These are phyloP conservation scores for Euptelea pleiosperma DNA, from an alignment of 164 flowering plant species.

Conservation along the genomic window DNA sequence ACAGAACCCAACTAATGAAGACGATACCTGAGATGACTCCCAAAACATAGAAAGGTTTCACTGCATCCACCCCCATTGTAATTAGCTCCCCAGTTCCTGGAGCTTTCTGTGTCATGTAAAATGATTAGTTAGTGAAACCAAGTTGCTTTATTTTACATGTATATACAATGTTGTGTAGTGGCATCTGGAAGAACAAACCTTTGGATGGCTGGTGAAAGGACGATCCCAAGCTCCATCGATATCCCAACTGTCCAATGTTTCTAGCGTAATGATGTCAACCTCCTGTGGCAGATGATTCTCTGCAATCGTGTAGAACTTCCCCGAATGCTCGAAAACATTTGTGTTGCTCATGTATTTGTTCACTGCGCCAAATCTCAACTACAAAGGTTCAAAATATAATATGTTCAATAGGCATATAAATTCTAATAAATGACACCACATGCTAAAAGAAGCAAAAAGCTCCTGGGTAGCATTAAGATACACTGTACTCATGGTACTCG, in stretches of 20 bases:
- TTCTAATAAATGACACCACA: no score
- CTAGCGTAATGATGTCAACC: constrained; percentile 36
- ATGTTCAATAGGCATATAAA: background rate
- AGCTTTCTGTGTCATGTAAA: constrained; percentile 34
- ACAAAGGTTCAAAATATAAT: no score
- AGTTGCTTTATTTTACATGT: no score
- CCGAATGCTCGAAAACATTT: constrained; percentile 48
- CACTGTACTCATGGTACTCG: no score
- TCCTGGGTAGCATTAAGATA: no score
- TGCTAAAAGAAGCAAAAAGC: no score
- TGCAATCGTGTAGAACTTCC: constrained; percentile 37
- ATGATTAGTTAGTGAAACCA: no score
- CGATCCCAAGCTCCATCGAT: constrained; percentile 45
- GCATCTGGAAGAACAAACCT: no score
- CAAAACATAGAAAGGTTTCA: constrained; percentile 43
- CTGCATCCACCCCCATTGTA: constrained; percentile 41
- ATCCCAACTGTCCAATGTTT: constrained; percentile 40
- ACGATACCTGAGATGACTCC: constrained; percentile 59
- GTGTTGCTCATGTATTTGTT: constrained; percentile 49
- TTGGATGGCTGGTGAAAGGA: constrained; percentile 59
- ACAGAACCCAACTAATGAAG: no score
- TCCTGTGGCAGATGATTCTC: constrained; percentile 56
- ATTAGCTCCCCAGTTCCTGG: constrained; percentile 64
- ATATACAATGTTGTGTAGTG: no score
- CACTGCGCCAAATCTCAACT: constrained; percentile 48